Conservation (phyloP, 1,139 yeast genomes). For the Debaryomycetaceae sp. region DNA sequence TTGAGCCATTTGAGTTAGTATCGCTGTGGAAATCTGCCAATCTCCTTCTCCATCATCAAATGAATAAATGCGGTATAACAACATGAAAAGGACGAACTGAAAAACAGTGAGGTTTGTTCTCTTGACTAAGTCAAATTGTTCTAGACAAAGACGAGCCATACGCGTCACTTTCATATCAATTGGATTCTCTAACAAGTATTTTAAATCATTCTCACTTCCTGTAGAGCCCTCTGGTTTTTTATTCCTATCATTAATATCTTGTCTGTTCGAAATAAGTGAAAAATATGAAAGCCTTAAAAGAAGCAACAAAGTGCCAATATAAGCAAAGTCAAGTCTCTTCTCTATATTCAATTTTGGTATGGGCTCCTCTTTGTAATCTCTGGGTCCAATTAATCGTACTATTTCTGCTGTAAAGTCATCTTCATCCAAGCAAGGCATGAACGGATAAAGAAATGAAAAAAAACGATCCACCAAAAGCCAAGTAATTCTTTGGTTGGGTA, state of each 20-base stretch:
- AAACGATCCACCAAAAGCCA: slow-evolving; percentile 42
- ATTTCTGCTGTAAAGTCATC: slow-evolving; percentile 14
- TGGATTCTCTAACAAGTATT: slow-evolving; percentile 23
- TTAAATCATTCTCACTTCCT: slow-evolving; percentile 14
- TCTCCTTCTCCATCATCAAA: slow-evolving; percentile 49
- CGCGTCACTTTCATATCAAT: slow-evolving; percentile 21
- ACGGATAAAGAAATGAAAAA: slow-evolving; percentile 38
- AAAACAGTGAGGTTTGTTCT: slow-evolving; percentile 19
- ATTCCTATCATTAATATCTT: slow-evolving; percentile 9
- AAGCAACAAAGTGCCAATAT: slow-evolving; percentile 39
- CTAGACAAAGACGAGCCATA: slow-evolving; percentile 25
- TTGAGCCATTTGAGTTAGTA: slow-evolving; percentile 44
- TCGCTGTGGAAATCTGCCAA: slow-evolving; percentile 39
- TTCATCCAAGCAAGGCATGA: slow-evolving; percentile 44
- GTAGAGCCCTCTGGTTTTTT: slow-evolving; percentile 14
- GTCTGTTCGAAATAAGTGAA: slow-evolving; percentile 26
- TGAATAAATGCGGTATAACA: slow-evolving; percentile 41
- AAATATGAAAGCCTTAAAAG: slow-evolving; percentile 41
- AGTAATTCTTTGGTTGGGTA: slow-evolving; percentile 37
- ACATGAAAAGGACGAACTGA: slow-evolving; percentile 35
- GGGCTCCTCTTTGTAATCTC: slow-evolving; percentile 14
- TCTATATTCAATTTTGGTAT: slow-evolving; percentile 23
- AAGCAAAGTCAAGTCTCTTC: slow-evolving; percentile 45
- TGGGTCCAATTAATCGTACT: slow-evolving; percentile 21
- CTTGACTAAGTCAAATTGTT: slow-evolving; percentile 19